Evolutionary conservation across 106 monocot species (phyloP), one percentile per base, ranked within the genome.

Genomic region (Allium cepa): DNA sequence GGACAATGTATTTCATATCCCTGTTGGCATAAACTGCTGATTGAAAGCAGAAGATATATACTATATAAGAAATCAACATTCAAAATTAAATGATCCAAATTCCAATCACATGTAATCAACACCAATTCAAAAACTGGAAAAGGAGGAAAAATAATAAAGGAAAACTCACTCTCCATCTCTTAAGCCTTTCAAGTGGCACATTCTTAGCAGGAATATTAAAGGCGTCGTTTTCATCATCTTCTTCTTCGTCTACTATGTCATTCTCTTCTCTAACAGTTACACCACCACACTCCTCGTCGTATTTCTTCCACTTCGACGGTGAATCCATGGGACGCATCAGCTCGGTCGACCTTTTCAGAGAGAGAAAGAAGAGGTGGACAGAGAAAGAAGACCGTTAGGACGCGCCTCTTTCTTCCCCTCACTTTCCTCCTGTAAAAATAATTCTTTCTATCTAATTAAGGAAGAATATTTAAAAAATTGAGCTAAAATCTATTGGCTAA

Each of bases 121-220:
- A 36, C 36, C 36, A 36, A 36, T 5, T 36, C 36, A 36, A 36
- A 36, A 36, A 36, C 3, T 36, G 36, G 36, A 36, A 36, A 36
- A 36, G 36, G 36, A 36, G 36, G 36, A 36, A 5, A 36, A 36
- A 36, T 36, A 36, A 36, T 36, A 36, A 49, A 48, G 8, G 16
- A 16, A 49, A 53, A 73, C 87, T 52, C 59, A 89, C 89, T 69
- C 89, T 79, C 89, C 89, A 89, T 28, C 85, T 62, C 64, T 76
- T 71, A 14, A 89, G 82, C 53, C 85, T 74, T 71, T 85, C 89
- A 7, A 82, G 8, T 9, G 89, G 60, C 8, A 75, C 89, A 11
- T 81, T 81, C 75, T 89, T 89, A 1, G 79, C 14, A 9, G 89
- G 89, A 51, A 89, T 89, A 10, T 80, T 77, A 62, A 89, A 89